Conservation (phyloP, 78 protist species). For the Corallochytrium limacisporum region DNA sequence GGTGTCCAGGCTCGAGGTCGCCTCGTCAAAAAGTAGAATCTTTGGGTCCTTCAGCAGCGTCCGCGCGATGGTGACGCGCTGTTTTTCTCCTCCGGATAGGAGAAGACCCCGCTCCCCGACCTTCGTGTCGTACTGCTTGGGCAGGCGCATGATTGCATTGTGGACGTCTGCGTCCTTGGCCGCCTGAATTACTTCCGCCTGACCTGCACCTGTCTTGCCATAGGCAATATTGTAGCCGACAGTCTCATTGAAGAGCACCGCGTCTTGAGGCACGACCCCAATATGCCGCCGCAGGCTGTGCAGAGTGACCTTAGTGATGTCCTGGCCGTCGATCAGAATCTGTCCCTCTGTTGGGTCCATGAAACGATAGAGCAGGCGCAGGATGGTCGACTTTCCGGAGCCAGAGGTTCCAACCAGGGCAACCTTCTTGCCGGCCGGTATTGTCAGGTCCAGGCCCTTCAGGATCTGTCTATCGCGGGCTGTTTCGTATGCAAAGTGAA, state of each 20-base stretch:
- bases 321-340: slow-evolving; percentile 66
- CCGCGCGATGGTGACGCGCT: slow-evolving; percentile 75
- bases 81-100: slow-evolving; percentile 80
- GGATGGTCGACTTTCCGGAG: slow-evolving; percentile 73
- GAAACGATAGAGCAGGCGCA: slow-evolving; percentile 61
- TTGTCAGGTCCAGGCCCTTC: slow-evolving; percentile 5
- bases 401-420: slow-evolving; percentile 87
- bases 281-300: slow-evolving; percentile 35
- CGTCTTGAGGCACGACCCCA: slow-evolving; percentile 77
- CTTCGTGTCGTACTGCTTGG: slow-evolving; percentile 62
- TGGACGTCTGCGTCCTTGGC: slow-evolving; percentile 42
- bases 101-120: slow-evolving; percentile 82
- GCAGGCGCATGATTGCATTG: slow-evolving; percentile 37
- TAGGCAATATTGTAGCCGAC: slow-evolving; percentile 39
- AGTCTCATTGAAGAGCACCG: slow-evolving; percentile 77
- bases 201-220: slow-evolving; percentile 25
- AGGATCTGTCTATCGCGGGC: too few relatives aligned
- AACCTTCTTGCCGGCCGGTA: slow-evolving; percentile 54
- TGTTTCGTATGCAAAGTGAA: slow-evolving; percentile 44
- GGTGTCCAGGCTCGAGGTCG: slow-evolving; percentile 78
- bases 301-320: slow-evolving; percentile 20
- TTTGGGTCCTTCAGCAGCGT: slow-evolving; percentile 43
- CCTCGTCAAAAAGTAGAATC: slow-evolving; percentile 87
- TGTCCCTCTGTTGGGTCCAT: slow-evolving; percentile 59
- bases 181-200: slow-evolving; percentile 27